Conservation (phyloP, 2,329 filamentous ascomycete species). For the Aspergillus sp. region DNA sequence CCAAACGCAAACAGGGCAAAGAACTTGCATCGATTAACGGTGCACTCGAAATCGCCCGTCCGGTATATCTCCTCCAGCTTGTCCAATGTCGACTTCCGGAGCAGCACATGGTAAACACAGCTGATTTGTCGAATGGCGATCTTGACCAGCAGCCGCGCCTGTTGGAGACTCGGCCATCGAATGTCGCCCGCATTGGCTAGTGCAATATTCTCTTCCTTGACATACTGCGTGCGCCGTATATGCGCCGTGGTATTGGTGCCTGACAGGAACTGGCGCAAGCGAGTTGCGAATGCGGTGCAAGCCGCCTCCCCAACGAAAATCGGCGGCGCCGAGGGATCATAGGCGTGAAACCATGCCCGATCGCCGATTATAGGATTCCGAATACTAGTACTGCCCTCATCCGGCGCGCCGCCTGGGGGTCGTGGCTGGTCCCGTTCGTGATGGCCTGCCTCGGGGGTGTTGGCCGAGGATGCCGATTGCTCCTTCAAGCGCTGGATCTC, state of each 20-base stretch:
- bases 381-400: slow-evolving; percentile 29
- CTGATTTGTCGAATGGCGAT: slow-evolving; percentile 39
- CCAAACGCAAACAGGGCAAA: slow-evolving; percentile 48
- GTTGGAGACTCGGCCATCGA: slow-evolving; percentile 37
- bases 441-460: slow-evolving; percentile 22
- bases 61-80: slow-evolving; percentile 41
- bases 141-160: slow-evolving; percentile 37
- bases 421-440: slow-evolving; percentile 18
- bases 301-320: slow-evolving; percentile 42
- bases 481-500: slow-evolving; percentile 35
- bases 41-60: slow-evolving; percentile 29
- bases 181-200: slow-evolving; percentile 29
- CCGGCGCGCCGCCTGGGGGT: slow-evolving; percentile 18
- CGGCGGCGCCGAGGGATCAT: slow-evolving; percentile 36
- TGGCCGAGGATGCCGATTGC: slow-evolving; percentile 29
- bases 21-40: slow-evolving; percentile 45
- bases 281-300: slow-evolving; percentile 41
- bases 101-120: slow-evolving; percentile 36
- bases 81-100: slow-evolving; percentile 40
- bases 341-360: slow-evolving; percentile 37
- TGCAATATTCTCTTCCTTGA: slow-evolving; percentile 31
- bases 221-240: slow-evolving; percentile 36
- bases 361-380: slow-evolving; percentile 37
- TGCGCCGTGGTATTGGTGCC: slow-evolving; percentile 32
- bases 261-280: slow-evolving; percentile 37